Evolutionary conservation across 2,329 filamentous ascomycete genomes (phyloP), one percentile per base, ranked within the genome.

Genomic region (Aspergillaceae sp.): DNA sequence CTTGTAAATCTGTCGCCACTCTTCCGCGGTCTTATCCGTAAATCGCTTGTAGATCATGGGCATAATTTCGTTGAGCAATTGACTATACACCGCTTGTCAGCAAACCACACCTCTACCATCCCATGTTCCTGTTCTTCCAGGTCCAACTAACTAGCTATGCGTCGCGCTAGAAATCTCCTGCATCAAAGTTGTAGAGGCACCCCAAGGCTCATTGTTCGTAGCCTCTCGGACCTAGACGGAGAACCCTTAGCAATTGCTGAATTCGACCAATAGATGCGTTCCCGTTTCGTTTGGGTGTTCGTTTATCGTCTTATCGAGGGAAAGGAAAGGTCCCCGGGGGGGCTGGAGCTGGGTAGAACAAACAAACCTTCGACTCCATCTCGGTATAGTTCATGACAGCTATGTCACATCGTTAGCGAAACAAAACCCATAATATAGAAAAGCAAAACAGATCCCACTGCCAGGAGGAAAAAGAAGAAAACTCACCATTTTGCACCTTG

Each of bases 1-100:
- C 76, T 98, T 98, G 79, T 98, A 98, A 63, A 98, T 98, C 69
- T 98, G 92, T 56, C 92, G 82, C 92, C 92, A 98, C 72, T 98
- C 92, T 66, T 98, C 92, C 46, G 92, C 91, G 5, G 89, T 79
- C 75, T 98, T 98, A 67, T 98, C 92, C 50, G 92, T 98, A 69
- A 98, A 98, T 54, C 92, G 87, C 63, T 94, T 92, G 75, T 98
- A 98, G 64, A 98, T 95, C 88, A 98, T 92, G 55, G 92, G 92
- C 92, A 98, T 98, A 65, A 98, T 97, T 70, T 98, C 92, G 69
- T 97, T 97, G 47, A 98, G 82, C 44, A 90, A 81, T 81, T 95
- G 89, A 67, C 91, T 96, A 63, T 47, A 44, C 19, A 26, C 10
- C n/a, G 34, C 26, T 5, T 29, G 45, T 56, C 46, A 51, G 52